Evolutionary conservation across 768 basidiomycete genomes (phyloP), one percentile per base, ranked within the genome.

Genomic region (Lactarius evosmus): DNA sequence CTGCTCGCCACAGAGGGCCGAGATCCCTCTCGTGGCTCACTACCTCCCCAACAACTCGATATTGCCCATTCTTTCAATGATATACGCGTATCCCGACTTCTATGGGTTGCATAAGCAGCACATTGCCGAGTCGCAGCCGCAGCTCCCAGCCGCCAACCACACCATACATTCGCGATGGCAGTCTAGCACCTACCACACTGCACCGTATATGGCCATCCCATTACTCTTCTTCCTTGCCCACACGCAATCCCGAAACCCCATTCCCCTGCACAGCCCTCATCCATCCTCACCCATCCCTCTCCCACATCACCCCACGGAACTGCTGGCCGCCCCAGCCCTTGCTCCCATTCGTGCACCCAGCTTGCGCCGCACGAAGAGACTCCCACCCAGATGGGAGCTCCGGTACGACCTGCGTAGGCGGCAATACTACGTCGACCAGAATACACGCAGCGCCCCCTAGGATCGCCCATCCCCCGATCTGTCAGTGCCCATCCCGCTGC

Each of bases 341-440:
- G 51, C 64, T 46, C 40, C 66, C 33, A 19, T 32, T 3, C 38
- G 58, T 36, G 25, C 63, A 49, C 64, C 50, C 61, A 19, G 4
- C 38, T 55, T 6, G 36, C 67, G 85, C 88, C 59, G 30, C 3
- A 3, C 30, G 86, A 89, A 68, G 78, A 83, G 54, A 82, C 78
- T 95, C 40, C 91, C 92, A 0, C 73, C 77, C 29, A 90, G 91
- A 6, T 95, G 91, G 91, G 93, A 95, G 72, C 82, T 91, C 63
- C 84, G 93, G 36, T 77, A 80, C 53, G 93, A 94, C 72, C 78
- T 80, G 25, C 83, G 86, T 61, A 86, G 86, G 4, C 78, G 93
- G 61, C 75, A 83, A 27, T 95, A 95, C 75, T 95, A 89, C 72
- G 91, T 95, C 63, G 93, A 96, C 73, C 94, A 95, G 73, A 88